Conservation (phyloP, 2,329 filamentous ascomycete species). For the Bipolaris sorokiniana region DNA sequence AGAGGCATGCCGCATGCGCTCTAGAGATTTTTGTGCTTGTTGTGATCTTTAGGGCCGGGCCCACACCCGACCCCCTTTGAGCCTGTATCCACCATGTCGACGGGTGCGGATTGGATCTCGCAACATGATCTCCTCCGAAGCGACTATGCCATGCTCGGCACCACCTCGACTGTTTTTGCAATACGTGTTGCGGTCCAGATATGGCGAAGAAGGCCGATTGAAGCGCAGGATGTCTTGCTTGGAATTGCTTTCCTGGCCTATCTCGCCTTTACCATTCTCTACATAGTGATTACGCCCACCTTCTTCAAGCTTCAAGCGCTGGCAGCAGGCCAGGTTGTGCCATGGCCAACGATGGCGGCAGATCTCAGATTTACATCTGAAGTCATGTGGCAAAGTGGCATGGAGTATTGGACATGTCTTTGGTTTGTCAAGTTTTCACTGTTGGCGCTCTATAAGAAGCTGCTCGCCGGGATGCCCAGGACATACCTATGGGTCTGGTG, state of each 20-base stretch:
- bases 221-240: slow-evolving; percentile 29
- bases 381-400: slow-evolving; percentile 49
- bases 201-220: slow-evolving; percentile 14
- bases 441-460: slow-evolving; percentile 49
- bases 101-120: slow-evolving; percentile 22
- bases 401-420: slow-evolving; percentile 49
- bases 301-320: slow-evolving; percentile 43
- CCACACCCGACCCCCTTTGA: neutral
- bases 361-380: slow-evolving; percentile 44
- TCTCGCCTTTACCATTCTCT: slow-evolving; percentile 34
- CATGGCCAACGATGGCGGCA: slow-evolving; percentile 38
- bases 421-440: slow-evolving; percentile 53
- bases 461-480: slow-evolving; percentile 42
- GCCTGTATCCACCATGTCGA: slow-evolving; percentile 17
- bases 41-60: neutral
- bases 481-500: slow-evolving; percentile 48
- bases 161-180: slow-evolving; percentile 26
- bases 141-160: slow-evolving; percentile 23
- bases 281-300: slow-evolving; percentile 45
- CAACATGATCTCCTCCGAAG: slow-evolving; percentile 19
- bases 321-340: slow-evolving; percentile 22
- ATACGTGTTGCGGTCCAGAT: slow-evolving; percentile 22
- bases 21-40: neutral
- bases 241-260: slow-evolving; percentile 39
- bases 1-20: neutral